phyloP scores from a whole-genome alignment of 1,284 basidiomycete species.

The Apiotrichum brassicae region DNA sequence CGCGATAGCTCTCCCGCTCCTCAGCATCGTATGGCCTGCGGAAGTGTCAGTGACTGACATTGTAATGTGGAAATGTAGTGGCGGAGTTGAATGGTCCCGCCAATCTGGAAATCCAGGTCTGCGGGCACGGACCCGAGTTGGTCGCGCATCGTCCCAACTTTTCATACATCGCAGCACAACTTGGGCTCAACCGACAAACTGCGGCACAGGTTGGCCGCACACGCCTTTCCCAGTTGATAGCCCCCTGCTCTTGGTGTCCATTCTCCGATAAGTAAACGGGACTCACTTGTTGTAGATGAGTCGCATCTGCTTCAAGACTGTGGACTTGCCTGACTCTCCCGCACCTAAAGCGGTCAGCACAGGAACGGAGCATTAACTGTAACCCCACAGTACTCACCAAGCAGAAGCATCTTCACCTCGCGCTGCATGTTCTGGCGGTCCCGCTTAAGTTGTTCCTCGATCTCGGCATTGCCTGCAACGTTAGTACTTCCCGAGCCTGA shows the following conservation, averaged over 20 bases:
- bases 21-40: constrained; percentile 70
- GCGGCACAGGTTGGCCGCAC: too few species aligned
- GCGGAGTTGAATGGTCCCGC: too few species aligned
- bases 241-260: not conserved
- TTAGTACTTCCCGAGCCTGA: too few species aligned
- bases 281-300: constrained; percentile 66
- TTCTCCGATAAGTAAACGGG: too few species aligned
- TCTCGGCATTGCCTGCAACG: constrained; percentile 69
- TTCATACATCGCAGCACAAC: not conserved
- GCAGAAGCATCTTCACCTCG: constrained; percentile 72
- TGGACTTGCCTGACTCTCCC: constrained; percentile 85
- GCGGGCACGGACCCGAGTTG: too few species aligned
- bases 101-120: too few species aligned
- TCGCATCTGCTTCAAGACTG: constrained; percentile 94
- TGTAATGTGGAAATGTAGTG: not conserved
- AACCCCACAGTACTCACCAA: constrained; percentile 52
- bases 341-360: constrained; percentile 48
- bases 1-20: constrained; percentile 92
- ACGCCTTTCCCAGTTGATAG: too few species aligned
- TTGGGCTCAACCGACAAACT: too few species aligned
- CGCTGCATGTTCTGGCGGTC: constrained; percentile 89
- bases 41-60: constrained; percentile 1
- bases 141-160: too few species aligned
- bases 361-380: too few species aligned
- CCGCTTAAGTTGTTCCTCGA: constrained; percentile 88